A percentile compares a stretch with the other conserved stretches of the same genome.
phyloP scores from a whole-genome alignment of 2,329 filamentous ascomycete species.

The Metarhizium brunneum region DNA sequence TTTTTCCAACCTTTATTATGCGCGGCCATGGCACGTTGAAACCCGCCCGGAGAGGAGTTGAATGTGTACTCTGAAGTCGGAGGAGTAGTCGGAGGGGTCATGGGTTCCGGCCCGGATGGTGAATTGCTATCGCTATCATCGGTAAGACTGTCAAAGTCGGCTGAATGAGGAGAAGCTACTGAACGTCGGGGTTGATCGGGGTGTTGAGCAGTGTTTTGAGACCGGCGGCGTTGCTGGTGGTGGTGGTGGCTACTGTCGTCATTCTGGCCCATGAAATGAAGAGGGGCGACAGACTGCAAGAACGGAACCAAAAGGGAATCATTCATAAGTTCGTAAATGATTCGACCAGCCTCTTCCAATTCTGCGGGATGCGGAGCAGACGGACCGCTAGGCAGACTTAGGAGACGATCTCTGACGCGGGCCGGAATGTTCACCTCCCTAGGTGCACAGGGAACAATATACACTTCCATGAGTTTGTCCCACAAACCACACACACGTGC shows the following conservation, averaged over 20 bases:
- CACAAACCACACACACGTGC: conserved; percentile 73
- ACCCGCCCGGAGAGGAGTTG: conserved; percentile 39
- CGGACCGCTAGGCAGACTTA: conserved; percentile 45
- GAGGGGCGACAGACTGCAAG: conserved; percentile 54
- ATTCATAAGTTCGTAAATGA: conserved; percentile 95
- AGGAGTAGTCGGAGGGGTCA: conserved; percentile 68
- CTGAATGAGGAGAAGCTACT: conserved; percentile 35
- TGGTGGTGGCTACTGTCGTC: conserved; percentile 31
- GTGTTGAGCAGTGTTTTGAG: conserved; percentile 1
- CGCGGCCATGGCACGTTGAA: conserved; percentile 44
- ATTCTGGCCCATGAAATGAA: conserved; percentile 22
- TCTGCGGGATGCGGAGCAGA: conserved; percentile 64
- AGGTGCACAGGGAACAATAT: conserved; percentile 76
- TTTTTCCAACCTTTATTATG: conserved; percentile 56
- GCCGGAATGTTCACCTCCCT: conserved; percentile 87
- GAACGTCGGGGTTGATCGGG: conserved; percentile 12
- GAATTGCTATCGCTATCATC: conserved; percentile 59
- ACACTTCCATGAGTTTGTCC: conserved; percentile 80
- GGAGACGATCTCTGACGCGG: conserved; percentile 71
- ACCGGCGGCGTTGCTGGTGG: conserved; percentile 1
- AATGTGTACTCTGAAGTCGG: conserved; percentile 51
- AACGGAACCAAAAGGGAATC: conserved; percentile 92
- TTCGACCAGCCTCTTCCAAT: conserved; percentile 73
- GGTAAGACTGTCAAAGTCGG: conserved; percentile 42
- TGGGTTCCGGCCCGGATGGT: conserved; percentile 46